Evolutionary conservation across 23 red algal species (phyloP), one percentile per base, ranked within the genome.

Genomic region (Gracilaria gracilis): DNA sequence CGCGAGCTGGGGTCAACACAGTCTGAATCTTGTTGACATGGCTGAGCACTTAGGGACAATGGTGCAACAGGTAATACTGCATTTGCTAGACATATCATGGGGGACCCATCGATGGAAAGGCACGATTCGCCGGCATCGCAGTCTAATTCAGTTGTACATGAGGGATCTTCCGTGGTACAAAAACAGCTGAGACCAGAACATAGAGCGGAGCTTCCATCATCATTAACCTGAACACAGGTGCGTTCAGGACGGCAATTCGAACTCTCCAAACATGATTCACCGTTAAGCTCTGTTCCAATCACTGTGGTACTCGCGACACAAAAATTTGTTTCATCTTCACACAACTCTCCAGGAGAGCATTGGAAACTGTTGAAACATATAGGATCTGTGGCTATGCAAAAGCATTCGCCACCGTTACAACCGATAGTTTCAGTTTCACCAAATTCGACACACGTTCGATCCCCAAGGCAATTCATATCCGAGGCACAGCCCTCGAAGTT

Each of bases 71-170:
- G 55, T 59, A 59, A 59, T 7, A 59, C 55, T 20, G 55, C 55
- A 59, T 59, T 59, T n/a, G 55, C 55, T 24, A 59, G n/a, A 59
- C 55, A 59, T 59, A 59, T 59, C 55, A 59, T 53, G 49, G n/a
- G 11, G 42, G 19, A 4, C 20, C 55, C 55, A 20, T 59, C 55
- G 16, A 59, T 59, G n/a, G n/a, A 24, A 11, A 59, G 4, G n/a
- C 55, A 59, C 16, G 55, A 59, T 59, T 59, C 55, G 2, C 55
- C 55, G 2, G 16, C 55, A n/a, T 59, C 55, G 55, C 55, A 59
- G 55, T 24, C 55, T 59, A 24, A 59, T 15, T 59, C 55, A 2
- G 55, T 59, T 59, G 55, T 15, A 20, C 55, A 24, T 20, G 55
- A 59, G 55, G 55, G 55, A 15, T 59, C 55, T 59, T 59, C 55